Evolutionary conservation across 768 basidiomycete genomes (phyloP).

Genomic region (Pisolithus sp.): DNA sequence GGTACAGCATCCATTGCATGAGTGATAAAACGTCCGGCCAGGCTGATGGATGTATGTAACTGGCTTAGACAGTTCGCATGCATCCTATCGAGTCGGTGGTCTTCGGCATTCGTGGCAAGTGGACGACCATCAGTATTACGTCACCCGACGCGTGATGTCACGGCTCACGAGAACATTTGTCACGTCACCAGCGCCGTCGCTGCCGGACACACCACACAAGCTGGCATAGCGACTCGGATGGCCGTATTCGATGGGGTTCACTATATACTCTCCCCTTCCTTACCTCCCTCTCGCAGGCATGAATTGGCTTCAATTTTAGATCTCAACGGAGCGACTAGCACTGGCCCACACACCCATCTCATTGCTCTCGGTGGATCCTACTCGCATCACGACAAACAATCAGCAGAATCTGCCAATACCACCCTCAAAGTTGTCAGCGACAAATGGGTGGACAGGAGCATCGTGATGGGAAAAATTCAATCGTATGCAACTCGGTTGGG

Average conservation of each 20-base stretch:
- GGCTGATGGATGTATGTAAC: too few species aligned
- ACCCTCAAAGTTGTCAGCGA: conserved; percentile 34
- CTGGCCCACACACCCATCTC: conserved; percentile 45
- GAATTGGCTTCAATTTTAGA: conserved; percentile 46
- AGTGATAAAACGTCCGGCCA: too few species aligned
- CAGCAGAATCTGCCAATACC: conserved; percentile 31
- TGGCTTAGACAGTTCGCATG: too few species aligned
- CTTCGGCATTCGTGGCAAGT: too few species aligned
- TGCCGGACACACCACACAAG: not conserved
- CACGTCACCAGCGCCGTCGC: too few species aligned
- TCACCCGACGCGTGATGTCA: too few species aligned
- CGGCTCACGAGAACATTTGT: too few species aligned
- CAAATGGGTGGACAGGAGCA: conserved; percentile 65
- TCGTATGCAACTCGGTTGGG: conserved; percentile 35
- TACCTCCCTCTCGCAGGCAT: conserved; percentile 33
- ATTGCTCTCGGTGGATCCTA: conserved; percentile 48
- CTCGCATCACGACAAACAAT: conserved; percentile 26
- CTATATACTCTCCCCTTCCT: conserved; percentile 47
- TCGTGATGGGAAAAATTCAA: conserved; percentile 52
- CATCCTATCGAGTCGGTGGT: too few species aligned
- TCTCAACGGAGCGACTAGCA: conserved; percentile 46
- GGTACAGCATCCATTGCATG: too few species aligned
- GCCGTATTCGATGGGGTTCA: conserved; percentile 36
- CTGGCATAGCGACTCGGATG: conserved; percentile 9
- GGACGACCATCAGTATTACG: too few species aligned